Conservation (phyloP, 495 filamentous ascomycete genomes). For the Hyaloscypha variabilis region DNA sequence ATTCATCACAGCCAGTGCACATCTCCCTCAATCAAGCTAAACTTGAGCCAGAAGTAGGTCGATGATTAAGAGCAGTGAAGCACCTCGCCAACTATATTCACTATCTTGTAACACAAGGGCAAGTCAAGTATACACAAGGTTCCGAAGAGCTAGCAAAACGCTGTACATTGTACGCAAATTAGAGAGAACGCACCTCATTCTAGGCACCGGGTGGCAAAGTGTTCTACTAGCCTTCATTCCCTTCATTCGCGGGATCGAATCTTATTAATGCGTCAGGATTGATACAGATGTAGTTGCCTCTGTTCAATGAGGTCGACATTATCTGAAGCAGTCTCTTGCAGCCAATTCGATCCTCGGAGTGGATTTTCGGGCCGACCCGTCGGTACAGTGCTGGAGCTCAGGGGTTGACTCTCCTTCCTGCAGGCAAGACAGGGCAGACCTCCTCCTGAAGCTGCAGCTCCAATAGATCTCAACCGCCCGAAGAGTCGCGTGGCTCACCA, state of each 20-base stretch:
- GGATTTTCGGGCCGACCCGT: slow-evolving; percentile 18
- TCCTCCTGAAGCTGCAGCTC: background rate
- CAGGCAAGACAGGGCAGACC: background rate
- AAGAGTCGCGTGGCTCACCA: background rate
- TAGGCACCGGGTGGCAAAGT: background rate
- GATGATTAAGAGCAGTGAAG: background rate
- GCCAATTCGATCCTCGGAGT: background rate
- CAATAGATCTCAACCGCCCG: background rate
- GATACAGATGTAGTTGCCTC: background rate
- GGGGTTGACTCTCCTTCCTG: background rate
- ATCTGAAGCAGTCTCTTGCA: background rate
- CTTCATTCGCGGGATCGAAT: background rate
- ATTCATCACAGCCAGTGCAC: background rate
- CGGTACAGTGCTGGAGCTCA: background rate
- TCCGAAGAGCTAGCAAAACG: background rate
- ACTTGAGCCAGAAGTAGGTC: background rate
- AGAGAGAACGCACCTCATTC: slow-evolving; percentile 8
- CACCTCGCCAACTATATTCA: background rate
- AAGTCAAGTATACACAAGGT: background rate
- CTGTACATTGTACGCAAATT: background rate
- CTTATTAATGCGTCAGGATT: background rate
- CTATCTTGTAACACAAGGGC: background rate
- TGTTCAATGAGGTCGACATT: background rate
- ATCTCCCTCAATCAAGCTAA: background rate
- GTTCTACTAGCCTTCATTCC: background rate